Evolutionary conservation across 202 grass and related monocot species (phyloP), one percentile per base, ranked within the genome.

Genomic region (Setaria italica): DNA sequence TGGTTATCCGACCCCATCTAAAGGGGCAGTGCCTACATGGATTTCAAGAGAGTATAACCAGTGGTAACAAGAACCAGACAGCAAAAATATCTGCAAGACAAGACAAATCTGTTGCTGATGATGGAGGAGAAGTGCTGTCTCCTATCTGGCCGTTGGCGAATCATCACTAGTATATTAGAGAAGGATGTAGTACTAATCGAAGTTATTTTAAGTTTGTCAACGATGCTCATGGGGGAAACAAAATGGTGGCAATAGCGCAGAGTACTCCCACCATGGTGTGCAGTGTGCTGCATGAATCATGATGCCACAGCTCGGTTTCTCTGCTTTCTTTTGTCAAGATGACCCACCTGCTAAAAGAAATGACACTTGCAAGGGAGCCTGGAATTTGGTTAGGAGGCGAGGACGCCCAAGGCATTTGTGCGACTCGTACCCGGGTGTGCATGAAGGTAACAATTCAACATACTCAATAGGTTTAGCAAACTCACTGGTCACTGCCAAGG

Each of bases 211-310:
- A 39, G 19, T 49, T 50, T 29, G 73, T 85, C 41, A 50, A 50
- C n/a, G 41, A 60, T 39, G 29, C 15, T 78, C 11, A 37, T 29
- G 64, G 17, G 15, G 8, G 59, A 70, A 85, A 15, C 1, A 60
- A 48, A 68, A 70, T 5, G 62, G 53, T 7, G 7, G 21, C 41
- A 59, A 21, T 19, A 41, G 81, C 32, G 13, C 50, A 48, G 30
- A 15, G 19, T 42, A 67, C 34, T 56, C 0, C 6, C 21, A 43
- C 6, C 25, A 30, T 77, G 37, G 48, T 33, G 48, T 47, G 63
- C 16, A 25, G 48, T 33, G 48, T 47, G 63, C 16, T 29, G 84
- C 75, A 43, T 62, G 84, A 85, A 79, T 79, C 84, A 53, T 72
- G 84, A 63, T 43, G 55, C 12, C 71, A 66, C 56, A 25, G 58